Evolutionary conservation across 352 stramenopile genomes (phyloP).

Genomic region (Phytopythium delawarense): DNA sequence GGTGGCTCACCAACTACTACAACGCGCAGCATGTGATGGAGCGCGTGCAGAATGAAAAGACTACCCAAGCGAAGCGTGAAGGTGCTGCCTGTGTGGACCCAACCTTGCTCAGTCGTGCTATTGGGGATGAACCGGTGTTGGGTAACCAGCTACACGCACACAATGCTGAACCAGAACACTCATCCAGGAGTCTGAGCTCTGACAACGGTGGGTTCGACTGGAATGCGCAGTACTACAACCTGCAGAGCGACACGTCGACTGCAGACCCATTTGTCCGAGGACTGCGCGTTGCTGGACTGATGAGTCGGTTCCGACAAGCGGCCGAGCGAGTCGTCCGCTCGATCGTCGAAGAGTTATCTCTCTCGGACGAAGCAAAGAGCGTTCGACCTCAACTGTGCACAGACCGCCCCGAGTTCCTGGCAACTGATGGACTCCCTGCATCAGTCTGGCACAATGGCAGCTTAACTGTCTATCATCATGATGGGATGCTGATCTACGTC

Average conservation of each 20-base stretch:
- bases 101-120: neutral
- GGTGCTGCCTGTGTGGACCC: neutral
- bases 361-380: slow-evolving; percentile 20
- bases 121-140: neutral
- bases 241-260: neutral
- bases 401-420: slow-evolving; percentile 32
- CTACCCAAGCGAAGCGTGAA: neutral
- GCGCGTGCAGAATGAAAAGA: slow-evolving; percentile 6
- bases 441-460: neutral
- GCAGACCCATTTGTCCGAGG: neutral
- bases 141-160: neutral
- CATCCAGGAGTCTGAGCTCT: neutral
- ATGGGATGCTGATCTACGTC: slow-evolving; percentile 40
- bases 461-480: slow-evolving; percentile 24
- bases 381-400: slow-evolving; percentile 10
- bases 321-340: slow-evolving; percentile 11
- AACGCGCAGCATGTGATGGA: slow-evolving; percentile 22
- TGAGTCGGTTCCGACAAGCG: neutral
- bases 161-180: neutral
- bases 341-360: slow-evolving; percentile 32
- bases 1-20: slow-evolving; percentile 39
- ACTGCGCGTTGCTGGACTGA: neutral
- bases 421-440: slow-evolving; percentile 22
- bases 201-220: neutral
- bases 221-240: neutral